Evolutionary conservation across 2,329 filamentous ascomycete genomes (phyloP).

Genomic region (Drechslera avenae): DNA sequence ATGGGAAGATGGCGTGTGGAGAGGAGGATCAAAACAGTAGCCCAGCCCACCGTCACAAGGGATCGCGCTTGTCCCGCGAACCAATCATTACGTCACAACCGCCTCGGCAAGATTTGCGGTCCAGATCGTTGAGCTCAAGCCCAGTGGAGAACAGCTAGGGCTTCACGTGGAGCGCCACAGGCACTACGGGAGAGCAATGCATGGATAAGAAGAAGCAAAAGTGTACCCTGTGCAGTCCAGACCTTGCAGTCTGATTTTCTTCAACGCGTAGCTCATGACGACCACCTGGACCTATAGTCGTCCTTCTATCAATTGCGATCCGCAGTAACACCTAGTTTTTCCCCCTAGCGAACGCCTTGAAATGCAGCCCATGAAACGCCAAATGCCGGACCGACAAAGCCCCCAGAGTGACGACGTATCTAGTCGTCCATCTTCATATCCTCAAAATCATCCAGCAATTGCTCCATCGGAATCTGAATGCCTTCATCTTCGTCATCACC

Average conservation of each 20-base stretch:
- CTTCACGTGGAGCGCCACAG: background rate
- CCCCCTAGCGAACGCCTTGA: slow-evolving; percentile 8
- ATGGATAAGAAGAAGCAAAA: background rate
- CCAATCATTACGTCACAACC: background rate
- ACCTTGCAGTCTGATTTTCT: background rate
- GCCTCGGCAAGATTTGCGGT: background rate
- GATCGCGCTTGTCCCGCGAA: background rate
- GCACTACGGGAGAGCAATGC: background rate
- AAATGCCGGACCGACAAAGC: background rate
- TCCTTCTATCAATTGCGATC: background rate
- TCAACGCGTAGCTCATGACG: background rate
- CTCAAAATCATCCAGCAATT: slow-evolving; percentile 87
- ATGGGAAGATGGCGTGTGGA: background rate
- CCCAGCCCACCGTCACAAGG: background rate
- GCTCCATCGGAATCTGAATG: slow-evolving; percentile 56
- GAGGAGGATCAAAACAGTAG: background rate
- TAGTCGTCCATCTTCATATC: slow-evolving; percentile 73
- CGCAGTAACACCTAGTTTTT: background rate
- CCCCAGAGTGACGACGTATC: background rate
- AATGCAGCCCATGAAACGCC: slow-evolving; percentile 13
- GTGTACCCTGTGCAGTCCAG: no score
- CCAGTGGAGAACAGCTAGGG: background rate
- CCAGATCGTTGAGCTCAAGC: background rate
- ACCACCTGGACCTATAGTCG: background rate
- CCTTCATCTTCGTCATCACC: slow-evolving; percentile 62